Base-by-base conservation (phyloP, 164 flowering plant species). In the Liquidambar formosana region DNA sequence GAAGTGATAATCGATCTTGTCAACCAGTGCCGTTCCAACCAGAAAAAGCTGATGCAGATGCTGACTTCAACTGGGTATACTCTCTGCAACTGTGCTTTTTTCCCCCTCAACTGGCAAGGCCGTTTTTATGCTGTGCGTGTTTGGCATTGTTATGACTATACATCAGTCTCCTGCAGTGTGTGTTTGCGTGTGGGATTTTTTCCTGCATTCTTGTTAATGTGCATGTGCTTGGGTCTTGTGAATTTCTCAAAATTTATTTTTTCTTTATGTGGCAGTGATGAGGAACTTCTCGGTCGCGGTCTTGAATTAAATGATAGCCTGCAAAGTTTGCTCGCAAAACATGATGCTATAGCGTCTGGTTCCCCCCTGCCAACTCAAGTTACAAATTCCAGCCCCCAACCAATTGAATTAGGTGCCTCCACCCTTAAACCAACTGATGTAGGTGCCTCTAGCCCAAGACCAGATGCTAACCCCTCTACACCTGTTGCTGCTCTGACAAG, bases 1-100 rank as follows among this genome's bases (percentile, higher is more conserved):
- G 99, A 95, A 77, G 83, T 95, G 65, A 88, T 95, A 46, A 86
- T 83, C 56, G 99, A 95, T 79, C 96, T 95, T 69, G 97, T 83
- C 18, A 78, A 77, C 46, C 88, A 71, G 18, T 93, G 99, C 57
- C 96, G 89, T 33, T 64, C 94, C 64, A 86, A 90, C 81, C 98
- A 96, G 76, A 93, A 80, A 78, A 88, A 80, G 79, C 82, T 96
- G 67, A 86, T 91, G 88, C 91, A 91, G 78, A 82, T 88, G 88
- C 77, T 95, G 53, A 82, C 84, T 25, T 82, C 97, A 56, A 86
- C 94, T 16, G 88, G 79, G 99, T 93, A 75, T 68, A 84, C 71
- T 65, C 38, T 74, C 59, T 57, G 44, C 4, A 18, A 26, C 25
- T 59, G 26, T 44, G 9, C 65, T 27, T 49, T 49, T 26, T 4